Percentiles rank a stretch among this genome's conserved stretches.
phyloP scores from a whole-genome alignment of 2,329 filamentous ascomycete species.

The Gaeumannomyces sp. region DNA sequence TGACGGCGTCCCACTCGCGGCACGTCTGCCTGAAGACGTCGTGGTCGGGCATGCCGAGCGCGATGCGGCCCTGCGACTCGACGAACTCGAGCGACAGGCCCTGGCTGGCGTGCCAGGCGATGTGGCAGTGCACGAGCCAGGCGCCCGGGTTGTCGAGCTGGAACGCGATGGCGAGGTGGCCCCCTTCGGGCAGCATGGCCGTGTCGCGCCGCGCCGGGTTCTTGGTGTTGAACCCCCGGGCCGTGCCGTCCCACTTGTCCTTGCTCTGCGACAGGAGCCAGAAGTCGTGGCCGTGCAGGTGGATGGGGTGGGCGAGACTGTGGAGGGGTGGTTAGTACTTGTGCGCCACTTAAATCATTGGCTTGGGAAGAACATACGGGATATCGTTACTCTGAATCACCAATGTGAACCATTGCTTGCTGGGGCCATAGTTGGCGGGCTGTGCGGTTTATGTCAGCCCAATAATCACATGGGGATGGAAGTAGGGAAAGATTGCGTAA shows the following conservation, averaged over 20 bases:
- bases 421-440: neutral
- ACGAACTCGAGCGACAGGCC: constrained; percentile 37
- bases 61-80: constrained; percentile 16
- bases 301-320: constrained; percentile 35
- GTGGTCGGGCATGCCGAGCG: constrained; percentile 1
- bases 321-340: constrained; percentile 34
- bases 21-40: constrained; percentile 3
- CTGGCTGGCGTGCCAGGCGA: constrained; percentile 15
- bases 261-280: constrained; percentile 31
- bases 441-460: neutral
- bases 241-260: constrained; percentile 15
- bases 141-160: constrained; percentile 28
- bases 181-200: constrained; percentile 24
- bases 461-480: neutral
- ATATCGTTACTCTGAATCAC: constrained; percentile 20
- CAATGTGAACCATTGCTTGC: constrained; percentile 22
- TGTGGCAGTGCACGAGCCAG: constrained; percentile 25
- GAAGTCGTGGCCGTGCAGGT: constrained; percentile 47
- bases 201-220: constrained; percentile 34
- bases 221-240: constrained; percentile 16
- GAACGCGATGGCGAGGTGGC: constrained; percentile 28
- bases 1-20: constrained; percentile 8
- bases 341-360: constrained; percentile 47
- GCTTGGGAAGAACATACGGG: constrained; percentile 9
- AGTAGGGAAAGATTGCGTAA: neutral